These are phyloP conservation scores for Fusarium sp. DNA, from an alignment of 2,329 filamentous ascomycete genomes.

Conservation along the genomic window DNA sequence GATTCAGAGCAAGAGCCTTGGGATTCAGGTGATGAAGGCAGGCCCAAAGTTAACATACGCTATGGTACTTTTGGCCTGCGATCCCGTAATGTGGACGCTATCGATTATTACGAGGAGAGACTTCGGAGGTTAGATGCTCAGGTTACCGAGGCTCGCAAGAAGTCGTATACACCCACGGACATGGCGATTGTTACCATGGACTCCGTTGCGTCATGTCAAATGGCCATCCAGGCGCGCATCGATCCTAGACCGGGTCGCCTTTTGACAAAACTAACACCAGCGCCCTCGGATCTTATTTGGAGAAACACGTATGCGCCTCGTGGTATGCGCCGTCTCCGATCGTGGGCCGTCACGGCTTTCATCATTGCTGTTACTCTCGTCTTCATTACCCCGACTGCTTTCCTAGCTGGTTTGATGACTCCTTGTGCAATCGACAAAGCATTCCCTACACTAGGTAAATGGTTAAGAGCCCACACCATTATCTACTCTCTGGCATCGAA, in stretches of 20 bases:
- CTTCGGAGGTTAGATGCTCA: slow-evolving; percentile 81
- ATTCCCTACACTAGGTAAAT: slow-evolving; percentile 75
- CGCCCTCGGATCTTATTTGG: slow-evolving; percentile 95
- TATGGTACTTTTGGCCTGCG: slow-evolving; percentile 81
- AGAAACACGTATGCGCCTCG: slow-evolving; percentile 88
- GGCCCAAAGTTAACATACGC: slow-evolving; percentile 79
- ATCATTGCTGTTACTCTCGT: slow-evolving; percentile 87
- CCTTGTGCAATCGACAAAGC: slow-evolving; percentile 82
- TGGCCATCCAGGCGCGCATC: slow-evolving; percentile 94
- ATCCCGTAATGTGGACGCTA: slow-evolving; percentile 83
- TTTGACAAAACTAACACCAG: slow-evolving; percentile 85
- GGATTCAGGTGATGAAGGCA: slow-evolving; percentile 56
- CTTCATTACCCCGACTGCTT: slow-evolving; percentile 86
- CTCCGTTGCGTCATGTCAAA: slow-evolving; percentile 90
- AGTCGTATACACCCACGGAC: slow-evolving; percentile 81
- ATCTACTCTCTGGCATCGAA: slow-evolving; percentile 84
- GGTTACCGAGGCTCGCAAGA: slow-evolving; percentile 76
- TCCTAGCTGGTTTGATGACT: slow-evolving; percentile 82
- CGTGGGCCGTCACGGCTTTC: slow-evolving; percentile 85
- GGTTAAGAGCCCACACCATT: slow-evolving; percentile 75
- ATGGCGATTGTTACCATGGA: slow-evolving; percentile 98
- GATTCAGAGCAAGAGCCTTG: slow-evolving; percentile 54
- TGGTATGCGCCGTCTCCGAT: slow-evolving; percentile 76
- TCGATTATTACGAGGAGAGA: slow-evolving; percentile 93
- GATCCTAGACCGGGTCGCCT: slow-evolving; percentile 90